Evolutionary conservation across 2,329 filamentous ascomycete genomes (phyloP).

Genomic region (Xylariaceae sp.): DNA sequence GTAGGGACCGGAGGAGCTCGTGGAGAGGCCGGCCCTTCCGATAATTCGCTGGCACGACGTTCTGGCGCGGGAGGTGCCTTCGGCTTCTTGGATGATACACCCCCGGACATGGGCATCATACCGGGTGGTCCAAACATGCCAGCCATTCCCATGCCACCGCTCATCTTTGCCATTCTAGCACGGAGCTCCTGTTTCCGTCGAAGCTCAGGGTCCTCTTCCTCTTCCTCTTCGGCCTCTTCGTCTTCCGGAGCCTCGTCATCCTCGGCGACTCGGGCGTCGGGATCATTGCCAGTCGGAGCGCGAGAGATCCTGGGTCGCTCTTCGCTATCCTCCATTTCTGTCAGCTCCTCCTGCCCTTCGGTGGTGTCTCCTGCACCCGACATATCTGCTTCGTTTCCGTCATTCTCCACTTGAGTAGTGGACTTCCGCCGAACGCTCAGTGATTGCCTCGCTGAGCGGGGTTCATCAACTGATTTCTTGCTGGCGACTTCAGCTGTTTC

Average conservation of each 20-base stretch:
- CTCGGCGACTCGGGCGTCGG: constrained; percentile 34
- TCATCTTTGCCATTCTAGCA: constrained; percentile 97
- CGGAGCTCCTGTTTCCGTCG: constrained; percentile 82
- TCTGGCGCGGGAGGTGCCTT: constrained; percentile 38
- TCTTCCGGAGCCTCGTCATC: constrained; percentile 58
- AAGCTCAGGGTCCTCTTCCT: constrained; percentile 83
- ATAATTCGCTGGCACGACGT: constrained; percentile 39
- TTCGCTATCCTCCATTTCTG: constrained; percentile 72
- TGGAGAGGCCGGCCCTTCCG: constrained; percentile 38
- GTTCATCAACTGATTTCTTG: constrained; percentile 50
- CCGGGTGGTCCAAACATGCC: constrained; percentile 80
- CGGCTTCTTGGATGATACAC: constrained; percentile 52
- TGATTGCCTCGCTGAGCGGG: constrained; percentile 33
- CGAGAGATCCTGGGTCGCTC: constrained; percentile 45
- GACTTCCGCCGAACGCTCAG: constrained; percentile 49
- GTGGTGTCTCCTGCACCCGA: constrained; percentile 61
- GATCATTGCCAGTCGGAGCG: constrained; percentile 34
- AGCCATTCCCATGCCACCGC: constrained; percentile 83
- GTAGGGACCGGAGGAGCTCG: constrained; percentile 51
- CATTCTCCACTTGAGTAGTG: constrained; percentile 43
- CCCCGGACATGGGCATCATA: constrained; percentile 57
- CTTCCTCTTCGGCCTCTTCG: constrained; percentile 71
- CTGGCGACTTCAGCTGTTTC: constrained; percentile 43
- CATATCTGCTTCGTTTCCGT: constrained; percentile 63
- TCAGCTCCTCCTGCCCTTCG: constrained; percentile 55